Evolutionary conservation across 495 filamentous ascomycete genomes (phyloP).

Genomic region (Tetracladium setigerum): DNA sequence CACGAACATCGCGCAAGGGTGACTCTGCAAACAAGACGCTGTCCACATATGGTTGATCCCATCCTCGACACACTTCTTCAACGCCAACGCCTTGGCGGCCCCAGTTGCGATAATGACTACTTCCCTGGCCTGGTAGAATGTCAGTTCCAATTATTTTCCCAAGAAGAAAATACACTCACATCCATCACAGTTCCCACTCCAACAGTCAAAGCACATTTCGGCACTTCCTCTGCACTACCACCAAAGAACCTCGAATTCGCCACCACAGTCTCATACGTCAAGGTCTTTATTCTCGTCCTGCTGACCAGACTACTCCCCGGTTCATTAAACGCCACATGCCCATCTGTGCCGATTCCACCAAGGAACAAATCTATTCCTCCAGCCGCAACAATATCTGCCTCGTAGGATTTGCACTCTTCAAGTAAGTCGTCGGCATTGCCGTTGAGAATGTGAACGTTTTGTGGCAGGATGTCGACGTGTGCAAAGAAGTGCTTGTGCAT

Average conservation of each 20-base stretch:
- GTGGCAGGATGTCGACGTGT: slow-evolving; percentile 68
- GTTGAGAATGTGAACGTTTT: slow-evolving; percentile 73
- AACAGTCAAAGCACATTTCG: slow-evolving; percentile 75
- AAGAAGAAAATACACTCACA: background rate
- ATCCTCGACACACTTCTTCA: slow-evolving; percentile 70
- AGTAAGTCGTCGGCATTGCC: slow-evolving; percentile 66
- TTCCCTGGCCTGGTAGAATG: slow-evolving; percentile 42
- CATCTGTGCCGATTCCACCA: slow-evolving; percentile 73
- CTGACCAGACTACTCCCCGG: slow-evolving; percentile 69
- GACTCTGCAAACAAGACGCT: slow-evolving; percentile 65
- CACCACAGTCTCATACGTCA: slow-evolving; percentile 75
- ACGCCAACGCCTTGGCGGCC: slow-evolving; percentile 64
- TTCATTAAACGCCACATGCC: slow-evolving; percentile 83
- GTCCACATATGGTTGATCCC: slow-evolving; percentile 86
- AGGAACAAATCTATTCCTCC: slow-evolving; percentile 80
- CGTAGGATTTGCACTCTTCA: slow-evolving; percentile 67
- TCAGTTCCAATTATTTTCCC: too few species aligned
- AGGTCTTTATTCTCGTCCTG: slow-evolving; percentile 71
- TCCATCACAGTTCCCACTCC: slow-evolving; percentile 77
- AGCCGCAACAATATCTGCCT: slow-evolving; percentile 60
- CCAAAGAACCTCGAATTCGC: slow-evolving; percentile 78
- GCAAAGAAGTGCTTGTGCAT: slow-evolving; percentile 87
- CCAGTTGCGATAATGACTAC: slow-evolving; percentile 73
- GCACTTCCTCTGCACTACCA: slow-evolving; percentile 59
- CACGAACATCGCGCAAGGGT: slow-evolving; percentile 68